Conservation (phyloP, 306 rosid species). For the Chamaecrista fasciculata region DNA sequence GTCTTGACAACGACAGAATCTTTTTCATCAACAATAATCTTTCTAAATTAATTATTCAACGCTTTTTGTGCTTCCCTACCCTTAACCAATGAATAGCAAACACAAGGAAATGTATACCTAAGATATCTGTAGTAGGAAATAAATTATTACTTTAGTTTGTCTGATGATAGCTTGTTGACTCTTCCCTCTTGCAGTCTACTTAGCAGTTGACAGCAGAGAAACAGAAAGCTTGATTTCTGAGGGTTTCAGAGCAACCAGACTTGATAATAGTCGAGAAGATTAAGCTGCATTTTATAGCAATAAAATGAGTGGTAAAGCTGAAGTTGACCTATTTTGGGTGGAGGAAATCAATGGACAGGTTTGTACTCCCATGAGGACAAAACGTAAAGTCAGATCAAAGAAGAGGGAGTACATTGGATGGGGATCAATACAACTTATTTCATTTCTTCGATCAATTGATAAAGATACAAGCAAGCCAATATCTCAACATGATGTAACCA, state of each 20-base stretch:
- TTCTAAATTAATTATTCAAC: too few relatives aligned
- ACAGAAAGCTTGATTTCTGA: slow-evolving; percentile 7
- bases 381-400: slow-evolving; percentile 46
- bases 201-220: slow-evolving; percentile 15
- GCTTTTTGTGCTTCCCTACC: neutral
- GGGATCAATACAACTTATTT: slow-evolving; percentile 65
- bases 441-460: slow-evolving; percentile 64
- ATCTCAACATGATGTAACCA: slow-evolving; percentile 52
- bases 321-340: slow-evolving; percentile 27
- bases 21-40: neutral
- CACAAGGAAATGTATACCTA: neutral
- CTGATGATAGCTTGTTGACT: neutral
- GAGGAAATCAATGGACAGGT: slow-evolving; percentile 37
- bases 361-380: slow-evolving; percentile 30
- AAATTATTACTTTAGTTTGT: neutral
- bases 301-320: slow-evolving; percentile 18
- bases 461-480: slow-evolving; percentile 44
- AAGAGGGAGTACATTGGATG: slow-evolving; percentile 63
- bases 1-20: neutral
- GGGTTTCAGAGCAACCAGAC: slow-evolving; percentile 3
- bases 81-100: neutral
- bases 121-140: neutral
- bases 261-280: slow-evolving; percentile 7
- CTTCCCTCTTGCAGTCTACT: neutral
- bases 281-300: neutral